phyloP scores from a whole-genome alignment of 257 asterid species.

The Petunia secreta region DNA sequence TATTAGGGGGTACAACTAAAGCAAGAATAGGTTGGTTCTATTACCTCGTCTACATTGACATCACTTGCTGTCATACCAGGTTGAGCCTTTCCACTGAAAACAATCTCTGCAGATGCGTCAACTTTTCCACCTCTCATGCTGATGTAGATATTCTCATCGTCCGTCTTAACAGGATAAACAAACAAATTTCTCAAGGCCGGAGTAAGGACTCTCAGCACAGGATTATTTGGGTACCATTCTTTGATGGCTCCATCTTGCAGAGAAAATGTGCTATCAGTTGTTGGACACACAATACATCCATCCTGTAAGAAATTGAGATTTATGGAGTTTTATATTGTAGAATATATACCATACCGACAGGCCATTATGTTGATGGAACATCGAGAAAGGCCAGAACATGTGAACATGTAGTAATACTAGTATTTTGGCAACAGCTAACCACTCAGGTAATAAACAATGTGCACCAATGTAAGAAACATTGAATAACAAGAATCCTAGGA shows the following conservation, averaged over 20 bases:
- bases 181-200: conserved; percentile 75
- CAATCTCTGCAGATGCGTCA: conserved; percentile 76
- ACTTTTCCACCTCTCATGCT: conserved; percentile 48
- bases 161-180: conserved; percentile 66
- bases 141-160: conserved; percentile 70
- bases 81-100: conserved; percentile 95
- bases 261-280: conserved; percentile 92
- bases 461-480: not conserved
- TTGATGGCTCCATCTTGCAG: conserved; percentile 77
- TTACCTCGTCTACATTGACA: conserved; percentile 95
- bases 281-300: conserved; percentile 92
- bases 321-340: not conserved
- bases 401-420: not conserved
- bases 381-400: not conserved
- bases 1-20: not conserved
- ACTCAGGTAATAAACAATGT: not conserved
- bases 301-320: conserved; percentile 51
- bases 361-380: not conserved
- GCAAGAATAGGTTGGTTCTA: not conserved
- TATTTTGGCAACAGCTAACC: not conserved
- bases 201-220: conserved; percentile 84
- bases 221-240: conserved; percentile 96
- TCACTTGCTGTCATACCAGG: conserved; percentile 83
- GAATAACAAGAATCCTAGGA: not conserved
- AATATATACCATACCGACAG: not conserved